Base-by-base conservation (phyloP, 805 yeast genomes). In the Sugiyamaella chiloensis region DNA sequence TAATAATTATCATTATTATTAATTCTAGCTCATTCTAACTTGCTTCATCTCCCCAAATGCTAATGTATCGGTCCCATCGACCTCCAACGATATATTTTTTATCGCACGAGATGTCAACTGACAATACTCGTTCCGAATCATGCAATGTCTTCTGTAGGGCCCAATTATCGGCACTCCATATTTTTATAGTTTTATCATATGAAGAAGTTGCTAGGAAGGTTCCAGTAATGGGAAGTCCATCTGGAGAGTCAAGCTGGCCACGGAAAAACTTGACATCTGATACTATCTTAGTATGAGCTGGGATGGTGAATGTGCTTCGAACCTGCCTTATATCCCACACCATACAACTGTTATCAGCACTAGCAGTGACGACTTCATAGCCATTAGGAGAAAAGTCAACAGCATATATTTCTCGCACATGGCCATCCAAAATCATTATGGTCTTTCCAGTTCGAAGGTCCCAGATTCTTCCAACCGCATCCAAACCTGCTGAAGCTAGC, bases 21-120 rank as follows among this genome's bases (percentile, higher is more conserved):
- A n/a, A n/a, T n/a, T n/a, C n/a, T n/a, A n/a, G n/a, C n/a, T n/a
- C n/a, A n/a, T n/a, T n/a, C n/a, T n/a, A n/a, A n/a, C n/a, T n/a
- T n/a, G n/a, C n/a, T n/a, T n/a, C 52, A 37, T 46, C 30, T n/a
- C 51, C 50, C 88, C 88, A 85, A 36, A 85, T 46, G 60, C 85
- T 85, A 2, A 88, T 73, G 5, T 86, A 73, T 46, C 93, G 73
- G 61, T 89, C 96, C 96, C 96, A 89, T 17, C 96, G 90, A 42
- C 87, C 75, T 40, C 84, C 76, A 1, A 78, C 74, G 1, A 89
- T 65, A 27, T 50, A 59, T 5, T 66, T 56, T 5, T 74, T 75
- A 46, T 72, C 68, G 39, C 19, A n/a, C 14, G 73, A 60, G 1
- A 83, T 57, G 59, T 85, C 95, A 41, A 85, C 75, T 48, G 82